phyloP scores from a whole-genome alignment of 2,329 filamentous ascomycete species.

The Catunica adiposa region DNA sequence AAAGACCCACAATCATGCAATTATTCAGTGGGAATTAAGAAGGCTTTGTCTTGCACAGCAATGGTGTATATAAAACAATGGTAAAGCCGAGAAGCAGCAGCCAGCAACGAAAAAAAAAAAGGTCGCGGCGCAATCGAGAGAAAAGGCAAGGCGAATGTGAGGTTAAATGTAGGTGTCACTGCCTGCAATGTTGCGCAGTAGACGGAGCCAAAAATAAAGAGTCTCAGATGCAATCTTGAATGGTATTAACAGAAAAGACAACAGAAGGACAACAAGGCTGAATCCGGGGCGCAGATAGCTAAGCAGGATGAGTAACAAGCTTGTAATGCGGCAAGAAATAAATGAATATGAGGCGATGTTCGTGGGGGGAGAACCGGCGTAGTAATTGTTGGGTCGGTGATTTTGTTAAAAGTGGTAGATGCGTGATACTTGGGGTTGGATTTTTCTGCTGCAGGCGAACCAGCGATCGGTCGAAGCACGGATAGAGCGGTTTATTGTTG shows the following conservation, averaged over 20 bases:
- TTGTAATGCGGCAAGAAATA: neutral
- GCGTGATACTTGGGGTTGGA: too few species aligned
- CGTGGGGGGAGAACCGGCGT: neutral
- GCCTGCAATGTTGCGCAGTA: too few species aligned
- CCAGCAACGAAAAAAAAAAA: neutral
- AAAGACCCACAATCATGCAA: too few species aligned
- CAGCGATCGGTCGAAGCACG: neutral
- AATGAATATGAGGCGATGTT: neutral
- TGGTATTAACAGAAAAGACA: neutral
- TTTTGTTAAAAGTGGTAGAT: neutral
- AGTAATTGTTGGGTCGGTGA: neutral
- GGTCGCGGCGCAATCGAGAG: neutral
- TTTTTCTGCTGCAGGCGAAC: too few species aligned
- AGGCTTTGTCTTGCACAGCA: neutral
- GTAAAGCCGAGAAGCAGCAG: neutral
- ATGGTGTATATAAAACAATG: neutral
- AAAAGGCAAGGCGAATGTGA: too few species aligned
- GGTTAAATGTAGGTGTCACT: too few species aligned
- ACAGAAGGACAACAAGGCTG: conserved; percentile 2
- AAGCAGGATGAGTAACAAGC: neutral
- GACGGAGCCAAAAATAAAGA: too few species aligned
- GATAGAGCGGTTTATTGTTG: neutral
- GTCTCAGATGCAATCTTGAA: too few species aligned
- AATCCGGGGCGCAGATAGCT: neutral
- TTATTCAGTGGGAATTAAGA: neutral